phyloP scores from a whole-genome alignment of 2,329 filamentous ascomycete species.

The Colletotrichum acutatum region DNA sequence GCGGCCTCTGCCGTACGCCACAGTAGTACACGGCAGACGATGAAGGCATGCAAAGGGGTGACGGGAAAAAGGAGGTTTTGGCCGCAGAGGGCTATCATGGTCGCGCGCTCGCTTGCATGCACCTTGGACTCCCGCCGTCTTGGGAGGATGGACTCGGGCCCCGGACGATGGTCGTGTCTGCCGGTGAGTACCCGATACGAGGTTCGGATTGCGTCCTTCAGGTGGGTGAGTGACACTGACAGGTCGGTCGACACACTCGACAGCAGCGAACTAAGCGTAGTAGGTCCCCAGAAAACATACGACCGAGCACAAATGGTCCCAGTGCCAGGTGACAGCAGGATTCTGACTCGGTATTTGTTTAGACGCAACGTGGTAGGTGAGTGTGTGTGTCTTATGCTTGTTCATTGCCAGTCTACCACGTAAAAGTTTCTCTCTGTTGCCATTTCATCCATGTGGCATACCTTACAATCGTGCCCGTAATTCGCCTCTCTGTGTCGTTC shows the following conservation, averaged over 20 bases:
- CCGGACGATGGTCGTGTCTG: neutral
- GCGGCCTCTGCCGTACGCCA: constrained; percentile 24
- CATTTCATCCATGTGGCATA: neutral
- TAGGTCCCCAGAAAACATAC: neutral
- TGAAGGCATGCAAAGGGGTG: neutral
- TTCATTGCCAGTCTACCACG: constrained; percentile 18
- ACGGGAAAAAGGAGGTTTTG: neutral
- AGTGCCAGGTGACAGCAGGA: neutral
- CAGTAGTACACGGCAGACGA: neutral
- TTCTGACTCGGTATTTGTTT: constrained; percentile 7
- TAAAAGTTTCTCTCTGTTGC: neutral
- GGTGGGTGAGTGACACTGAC: constrained; percentile 14
- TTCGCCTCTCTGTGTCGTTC: neutral
- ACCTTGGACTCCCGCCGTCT: neutral
- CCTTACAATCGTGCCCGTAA: neutral
- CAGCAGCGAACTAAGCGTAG: no score
- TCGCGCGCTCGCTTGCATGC: neutral
- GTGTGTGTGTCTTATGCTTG: neutral
- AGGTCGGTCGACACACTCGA: neutral
- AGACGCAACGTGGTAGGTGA: neutral
- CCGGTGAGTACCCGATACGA: constrained; percentile 16
- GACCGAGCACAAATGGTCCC: neutral
- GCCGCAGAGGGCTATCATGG: neutral
- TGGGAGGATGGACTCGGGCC: neutral
- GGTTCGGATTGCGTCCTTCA: constrained; percentile 1